phyloP scores from a whole-genome alignment of 2,329 filamentous ascomycete genomes.

The Pseudopithomyces chartarum region DNA sequence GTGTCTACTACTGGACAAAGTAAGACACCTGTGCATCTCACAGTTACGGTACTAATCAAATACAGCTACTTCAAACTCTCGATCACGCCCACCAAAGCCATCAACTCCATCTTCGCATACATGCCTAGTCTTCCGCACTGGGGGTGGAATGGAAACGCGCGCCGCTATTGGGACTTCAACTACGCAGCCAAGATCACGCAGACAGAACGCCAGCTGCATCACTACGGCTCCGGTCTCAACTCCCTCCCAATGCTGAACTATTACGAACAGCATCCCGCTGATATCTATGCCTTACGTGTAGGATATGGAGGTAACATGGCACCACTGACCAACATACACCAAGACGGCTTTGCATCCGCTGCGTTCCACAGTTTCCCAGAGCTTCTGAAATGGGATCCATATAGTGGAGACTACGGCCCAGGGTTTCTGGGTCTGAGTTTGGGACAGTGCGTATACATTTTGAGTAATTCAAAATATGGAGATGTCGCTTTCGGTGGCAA shows the following conservation, averaged over 20 bases:
- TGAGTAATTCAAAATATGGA: slow-evolving; percentile 52
- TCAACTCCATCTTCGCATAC: slow-evolving; percentile 61
- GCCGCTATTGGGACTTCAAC: slow-evolving; percentile 65
- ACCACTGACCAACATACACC: slow-evolving; percentile 61
- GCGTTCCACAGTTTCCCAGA: slow-evolving; percentile 64
- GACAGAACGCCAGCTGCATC: slow-evolving; percentile 60
- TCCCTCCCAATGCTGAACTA: slow-evolving; percentile 59
- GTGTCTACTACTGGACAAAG: slow-evolving; percentile 64
- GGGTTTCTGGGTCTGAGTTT: slow-evolving; percentile 59
- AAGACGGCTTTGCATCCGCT: slow-evolving; percentile 59
- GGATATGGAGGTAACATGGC: slow-evolving; percentile 61
- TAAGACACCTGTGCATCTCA: background rate
- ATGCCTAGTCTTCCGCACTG: slow-evolving; percentile 64
- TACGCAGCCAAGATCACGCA: slow-evolving; percentile 51
- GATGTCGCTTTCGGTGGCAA: slow-evolving; percentile 57
- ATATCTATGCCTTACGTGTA: slow-evolving; percentile 58
- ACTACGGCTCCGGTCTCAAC: slow-evolving; percentile 66
- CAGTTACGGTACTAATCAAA: background rate
- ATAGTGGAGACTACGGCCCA: slow-evolving; percentile 63
- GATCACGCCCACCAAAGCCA: slow-evolving; percentile 56
- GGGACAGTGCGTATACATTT: slow-evolving; percentile 57
- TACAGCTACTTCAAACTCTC: slow-evolving; percentile 55
- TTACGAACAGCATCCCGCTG: slow-evolving; percentile 54
- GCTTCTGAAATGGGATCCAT: slow-evolving; percentile 61
- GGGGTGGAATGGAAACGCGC: slow-evolving; percentile 67